Evolutionary conservation across 2,329 filamentous ascomycete species (phyloP), one percentile per base, ranked within the genome.

Genomic region (Escovopsis sp.): DNA sequence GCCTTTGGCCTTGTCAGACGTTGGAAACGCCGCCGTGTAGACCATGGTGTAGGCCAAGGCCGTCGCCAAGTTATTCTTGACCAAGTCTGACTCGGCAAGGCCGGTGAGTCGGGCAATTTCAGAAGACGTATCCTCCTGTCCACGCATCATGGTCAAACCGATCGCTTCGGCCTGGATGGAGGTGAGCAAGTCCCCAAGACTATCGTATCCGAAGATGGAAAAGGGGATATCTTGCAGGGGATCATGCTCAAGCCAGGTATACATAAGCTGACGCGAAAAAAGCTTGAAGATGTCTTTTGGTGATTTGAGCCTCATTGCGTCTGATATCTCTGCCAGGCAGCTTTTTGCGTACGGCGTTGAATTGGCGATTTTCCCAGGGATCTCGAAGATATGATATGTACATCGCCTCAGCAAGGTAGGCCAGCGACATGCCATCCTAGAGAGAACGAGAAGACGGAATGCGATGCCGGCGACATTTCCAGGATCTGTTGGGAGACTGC

Each of bases 331-430:
- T 4, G 60, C 58, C 36, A 95, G 68, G 51, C 85, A 93, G 41
- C 72, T 72, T 43, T 73, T 75, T 1, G 89, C 88, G 61, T 95
- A 82, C 18, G 69, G 65, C 18, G 71, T 68, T 6, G 82, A 82
- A 10, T 65, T 62, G 3, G 72, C 62, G 12, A 94, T 75, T 44
- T 78, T 77, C 2, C 83, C 85, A 2, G 88, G 84, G 0, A 82
- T 86, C 58, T 96, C 91, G 52, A 96, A 94, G 19, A 96, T 87
- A 58, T 91, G 83, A 58, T 95, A 98, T 15, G 94, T 83, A 49
- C 86, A 87, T 49, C 83, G 78, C 41, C 88, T 80, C 36, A 95
- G 70, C 18, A 96, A 69, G 1, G 88, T 94, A 45, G 86, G 80
- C 85, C 89, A 96, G 40, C 69, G 66, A 28, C 85, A 84, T 23